These are phyloP conservation scores for Fusarium sp. DNA, from an alignment of 2,329 filamentous ascomycete species.

Conservation along the genomic window DNA sequence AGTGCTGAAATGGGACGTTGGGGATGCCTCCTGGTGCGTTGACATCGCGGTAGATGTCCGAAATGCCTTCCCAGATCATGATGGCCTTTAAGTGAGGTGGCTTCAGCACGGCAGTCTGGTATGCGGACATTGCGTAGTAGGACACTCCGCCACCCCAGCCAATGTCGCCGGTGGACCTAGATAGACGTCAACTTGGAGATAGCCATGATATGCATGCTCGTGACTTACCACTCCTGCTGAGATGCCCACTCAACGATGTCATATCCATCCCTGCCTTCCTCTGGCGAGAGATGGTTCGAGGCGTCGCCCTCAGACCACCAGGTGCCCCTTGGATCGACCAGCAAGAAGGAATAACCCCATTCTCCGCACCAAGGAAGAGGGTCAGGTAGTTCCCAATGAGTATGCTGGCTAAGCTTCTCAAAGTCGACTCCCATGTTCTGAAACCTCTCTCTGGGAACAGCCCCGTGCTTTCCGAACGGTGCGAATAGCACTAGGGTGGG, in stretches of 20 bases:
- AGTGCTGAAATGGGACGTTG: slow-evolving; percentile 10
- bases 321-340: not conserved
- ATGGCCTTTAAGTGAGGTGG: slow-evolving; percentile 14
- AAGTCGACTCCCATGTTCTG: slow-evolving; percentile 11
- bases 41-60: slow-evolving; percentile 13
- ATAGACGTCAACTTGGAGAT: not conserved
- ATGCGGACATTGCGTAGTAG: not conserved
- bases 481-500: slow-evolving; percentile 5
- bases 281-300: not conserved
- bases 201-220: not conserved
- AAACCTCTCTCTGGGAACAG: slow-evolving; percentile 5
- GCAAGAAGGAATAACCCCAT: slow-evolving; percentile 1
- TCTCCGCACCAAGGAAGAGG: slow-evolving; percentile 4
- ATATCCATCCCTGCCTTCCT: not conserved
- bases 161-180: not conserved
- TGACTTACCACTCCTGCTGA: not conserved
- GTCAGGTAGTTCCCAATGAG: slow-evolving; percentile 6
- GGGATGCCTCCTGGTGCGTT: slow-evolving; percentile 13
- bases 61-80: slow-evolving; percentile 15
- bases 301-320: not conserved
- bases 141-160: slow-evolving; percentile 4
- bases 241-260: not conserved
- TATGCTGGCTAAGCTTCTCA: not conserved
- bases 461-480: slow-evolving; percentile 14
- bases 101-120: slow-evolving; percentile 1